phyloP scores from a whole-genome alignment of 2,329 filamentous ascomycete species.

The Saccharata proteae region DNA sequence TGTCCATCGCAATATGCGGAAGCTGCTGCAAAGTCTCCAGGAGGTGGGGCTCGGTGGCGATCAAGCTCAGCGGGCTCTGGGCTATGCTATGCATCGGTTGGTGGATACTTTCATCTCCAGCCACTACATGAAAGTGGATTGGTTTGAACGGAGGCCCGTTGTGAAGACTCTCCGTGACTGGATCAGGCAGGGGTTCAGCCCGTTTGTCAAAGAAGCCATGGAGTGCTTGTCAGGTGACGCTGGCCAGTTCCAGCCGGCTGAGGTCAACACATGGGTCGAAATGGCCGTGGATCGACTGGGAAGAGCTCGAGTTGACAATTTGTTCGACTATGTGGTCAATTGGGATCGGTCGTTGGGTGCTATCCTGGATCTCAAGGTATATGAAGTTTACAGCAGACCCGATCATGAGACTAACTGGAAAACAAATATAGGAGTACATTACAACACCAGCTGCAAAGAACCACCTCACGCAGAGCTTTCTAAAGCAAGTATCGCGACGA shows the following conservation, averaged over 20 bases:
- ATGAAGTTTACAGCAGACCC: neutral
- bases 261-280: conserved; percentile 59
- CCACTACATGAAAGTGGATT: conserved; percentile 50
- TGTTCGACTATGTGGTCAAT: conserved; percentile 67
- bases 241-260: conserved; percentile 28
- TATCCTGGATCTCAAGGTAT: conserved; percentile 54
- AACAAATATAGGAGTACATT: conserved; percentile 45
- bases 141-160: conserved; percentile 42
- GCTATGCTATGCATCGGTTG: conserved; percentile 55
- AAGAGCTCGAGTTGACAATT: conserved; percentile 53
- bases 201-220: conserved; percentile 51
- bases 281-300: conserved; percentile 58
- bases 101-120: conserved; percentile 51
- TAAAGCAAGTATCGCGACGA: conserved; percentile 49
- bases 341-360: conserved; percentile 64
- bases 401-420: neutral
- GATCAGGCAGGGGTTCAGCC: conserved; percentile 55
- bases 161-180: conserved; percentile 51
- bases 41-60: conserved; percentile 58
- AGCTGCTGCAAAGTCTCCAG: conserved; percentile 47
- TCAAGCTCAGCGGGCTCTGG: conserved; percentile 57
- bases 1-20: conserved; percentile 37
- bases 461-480: conserved; percentile 59
- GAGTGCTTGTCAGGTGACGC: conserved; percentile 21
- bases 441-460: conserved; percentile 56